Conservation (phyloP, 1,139 yeast species). For the Geotrichum histeridarum region DNA sequence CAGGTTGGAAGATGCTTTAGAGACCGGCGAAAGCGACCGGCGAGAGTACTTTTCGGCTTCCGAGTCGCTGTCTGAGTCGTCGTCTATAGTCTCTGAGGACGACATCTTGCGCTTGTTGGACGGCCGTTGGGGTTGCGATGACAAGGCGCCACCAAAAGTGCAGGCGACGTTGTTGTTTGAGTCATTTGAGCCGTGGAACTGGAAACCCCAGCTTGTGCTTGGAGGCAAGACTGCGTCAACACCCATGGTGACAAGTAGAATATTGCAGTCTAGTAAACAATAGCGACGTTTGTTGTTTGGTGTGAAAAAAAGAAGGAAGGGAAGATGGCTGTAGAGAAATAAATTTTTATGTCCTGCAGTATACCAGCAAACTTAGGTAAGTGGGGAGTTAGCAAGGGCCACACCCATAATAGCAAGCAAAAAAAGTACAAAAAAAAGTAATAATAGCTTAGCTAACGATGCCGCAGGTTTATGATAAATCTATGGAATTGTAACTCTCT, state of each 20-base stretch:
- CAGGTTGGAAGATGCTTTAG: not conserved
- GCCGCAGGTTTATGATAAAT: too few relatives aligned
- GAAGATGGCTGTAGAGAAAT: too few relatives aligned
- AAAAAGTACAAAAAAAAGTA: too few relatives aligned
- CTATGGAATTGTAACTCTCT: not conserved
- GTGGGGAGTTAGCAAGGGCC: too few relatives aligned
- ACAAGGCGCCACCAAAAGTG: not conserved
- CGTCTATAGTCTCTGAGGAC: not conserved
- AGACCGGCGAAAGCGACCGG: conserved; percentile 1
- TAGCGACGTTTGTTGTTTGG: too few relatives aligned
- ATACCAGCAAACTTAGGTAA: too few relatives aligned
- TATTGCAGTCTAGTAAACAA: too few relatives aligned
- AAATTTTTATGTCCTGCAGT: too few relatives aligned
- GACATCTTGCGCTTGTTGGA: not conserved
- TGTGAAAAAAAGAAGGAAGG: too few relatives aligned
- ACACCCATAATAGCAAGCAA: too few relatives aligned
- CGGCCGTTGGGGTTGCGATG: not conserved
- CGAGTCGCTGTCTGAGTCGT: not conserved
- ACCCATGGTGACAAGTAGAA: not conserved
- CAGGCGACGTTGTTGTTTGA: not conserved
- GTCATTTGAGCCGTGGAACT: conserved; percentile 2
- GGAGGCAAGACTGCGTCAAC: conserved; percentile 20
- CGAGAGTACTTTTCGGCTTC: conserved; percentile 2
- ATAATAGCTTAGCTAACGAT: too few relatives aligned
- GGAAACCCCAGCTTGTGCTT: conserved; percentile 18